A percentile compares a stretch with the other conserved stretches of the same genome.
phyloP scores from a whole-genome alignment of 1,284 basidiomycete species.

The Meira nashicola region DNA sequence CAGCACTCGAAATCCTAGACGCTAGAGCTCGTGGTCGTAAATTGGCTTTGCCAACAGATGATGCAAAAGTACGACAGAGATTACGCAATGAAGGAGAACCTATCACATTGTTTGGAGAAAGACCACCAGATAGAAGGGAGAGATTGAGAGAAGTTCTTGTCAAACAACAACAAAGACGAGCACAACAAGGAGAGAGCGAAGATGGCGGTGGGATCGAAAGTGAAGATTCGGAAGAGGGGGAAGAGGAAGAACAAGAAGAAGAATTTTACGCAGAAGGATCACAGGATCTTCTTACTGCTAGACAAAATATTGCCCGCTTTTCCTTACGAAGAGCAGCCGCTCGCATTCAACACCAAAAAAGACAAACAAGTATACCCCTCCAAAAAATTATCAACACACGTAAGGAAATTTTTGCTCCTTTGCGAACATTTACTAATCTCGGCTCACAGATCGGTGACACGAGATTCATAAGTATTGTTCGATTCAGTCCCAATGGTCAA shows the following conservation, averaged over 20 bases:
- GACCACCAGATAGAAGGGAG: constrained; percentile 68
- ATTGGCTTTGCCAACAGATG: constrained; percentile 94
- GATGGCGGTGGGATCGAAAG: constrained; percentile 13
- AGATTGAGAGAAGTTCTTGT: constrained; percentile 83
- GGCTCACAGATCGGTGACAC: constrained; percentile 98
- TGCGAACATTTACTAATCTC: constrained; percentile 82
- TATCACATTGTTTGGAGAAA: constrained; percentile 93
- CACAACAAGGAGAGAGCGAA: constrained; percentile 17
- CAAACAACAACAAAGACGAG: constrained; percentile 76
- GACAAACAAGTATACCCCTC: constrained; percentile 81
- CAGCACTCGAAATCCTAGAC: constrained; percentile 21
- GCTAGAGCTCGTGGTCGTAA: constrained; percentile 73
- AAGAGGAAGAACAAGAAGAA: constrained; percentile 65
- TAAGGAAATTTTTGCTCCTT: constrained; percentile 78
- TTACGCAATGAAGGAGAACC: constrained; percentile 90
- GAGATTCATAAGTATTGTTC: constrained; percentile 83
- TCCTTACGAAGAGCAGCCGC: constrained; percentile 88
- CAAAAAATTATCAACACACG: constrained; percentile 83
- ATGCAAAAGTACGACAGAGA: constrained; percentile 79
- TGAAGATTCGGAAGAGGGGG: constrained; percentile 59
- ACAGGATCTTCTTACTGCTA: constrained; percentile 73
- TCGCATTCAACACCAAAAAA: constrained; percentile 79
- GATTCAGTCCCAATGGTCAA: constrained; percentile 86
- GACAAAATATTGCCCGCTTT: constrained; percentile 79
- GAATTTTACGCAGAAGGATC: constrained; percentile 95